Evolutionary conservation across 345 rosid genomes (phyloP).

Genomic region (Syzygium aromaticum): DNA sequence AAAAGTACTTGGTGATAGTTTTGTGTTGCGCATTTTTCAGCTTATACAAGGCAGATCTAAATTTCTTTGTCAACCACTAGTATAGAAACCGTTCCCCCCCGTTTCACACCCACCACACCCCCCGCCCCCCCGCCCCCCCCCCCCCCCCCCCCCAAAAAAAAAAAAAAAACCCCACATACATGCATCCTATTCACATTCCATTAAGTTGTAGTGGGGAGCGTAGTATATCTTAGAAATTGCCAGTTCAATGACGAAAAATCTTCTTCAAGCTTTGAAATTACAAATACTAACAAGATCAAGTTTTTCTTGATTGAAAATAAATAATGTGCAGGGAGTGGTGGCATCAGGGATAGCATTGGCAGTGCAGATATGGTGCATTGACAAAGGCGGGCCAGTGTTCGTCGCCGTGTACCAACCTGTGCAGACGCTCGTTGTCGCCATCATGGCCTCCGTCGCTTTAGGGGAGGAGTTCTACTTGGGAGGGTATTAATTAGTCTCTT

Average conservation of each 20-base stretch:
- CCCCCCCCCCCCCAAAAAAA: neutral
- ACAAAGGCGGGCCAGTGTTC: constrained; percentile 98
- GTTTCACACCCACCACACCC: no score
- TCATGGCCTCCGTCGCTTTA: constrained; percentile 85
- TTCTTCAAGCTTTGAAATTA: neutral
- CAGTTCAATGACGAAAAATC: neutral
- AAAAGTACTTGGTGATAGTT: neutral
- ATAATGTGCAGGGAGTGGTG: constrained; percentile 70
- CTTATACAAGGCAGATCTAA: neutral
- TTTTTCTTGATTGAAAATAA: neutral
- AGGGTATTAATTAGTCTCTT: constrained; percentile 40
- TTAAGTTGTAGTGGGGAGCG: neutral
- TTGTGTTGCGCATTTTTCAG: neutral
- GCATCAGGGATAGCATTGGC: constrained; percentile 98
- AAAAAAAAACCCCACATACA: neutral
- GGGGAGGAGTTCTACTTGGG: constrained; percentile 97
- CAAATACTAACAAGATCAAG: neutral
- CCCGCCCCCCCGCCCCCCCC: no score
- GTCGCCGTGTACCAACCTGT: constrained; percentile 98
- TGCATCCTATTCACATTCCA: neutral
- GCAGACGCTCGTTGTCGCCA: constrained; percentile 92
- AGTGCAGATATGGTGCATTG: constrained; percentile 98
- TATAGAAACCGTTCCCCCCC: neutral
- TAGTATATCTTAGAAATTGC: neutral
- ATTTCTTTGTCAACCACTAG: neutral